A percentile compares a stretch with the other conserved stretches of the same genome.
Conservation (phyloP, 352 stramenopile species). For the Lagenidium giganteum region DNA sequence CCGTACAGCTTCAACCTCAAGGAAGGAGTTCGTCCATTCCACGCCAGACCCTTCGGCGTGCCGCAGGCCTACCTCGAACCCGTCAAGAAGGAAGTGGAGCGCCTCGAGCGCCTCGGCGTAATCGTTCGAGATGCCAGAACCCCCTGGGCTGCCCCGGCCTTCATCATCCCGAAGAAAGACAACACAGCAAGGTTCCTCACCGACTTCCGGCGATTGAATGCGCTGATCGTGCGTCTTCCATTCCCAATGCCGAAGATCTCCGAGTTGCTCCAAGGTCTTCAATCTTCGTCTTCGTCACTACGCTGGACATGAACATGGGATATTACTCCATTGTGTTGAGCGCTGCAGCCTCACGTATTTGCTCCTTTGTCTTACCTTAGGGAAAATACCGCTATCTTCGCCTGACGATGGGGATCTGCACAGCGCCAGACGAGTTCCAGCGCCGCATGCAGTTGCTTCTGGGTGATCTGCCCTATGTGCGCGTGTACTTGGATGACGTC, state of each 20-base stretch:
- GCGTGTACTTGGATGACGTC: constrained; percentile 10
- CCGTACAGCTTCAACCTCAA: too few relatives aligned
- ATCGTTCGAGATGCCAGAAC: neutral
- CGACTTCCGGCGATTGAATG: constrained; percentile 31
- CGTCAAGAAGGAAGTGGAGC: constrained; percentile 2
- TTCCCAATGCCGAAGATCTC: constrained; percentile 25
- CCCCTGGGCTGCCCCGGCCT: constrained; percentile 9
- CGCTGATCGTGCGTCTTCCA: neutral
- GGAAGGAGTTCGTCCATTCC: too few relatives aligned
- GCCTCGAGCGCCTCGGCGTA: neutral
- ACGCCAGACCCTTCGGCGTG: too few relatives aligned
- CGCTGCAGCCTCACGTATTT: constrained; percentile 12
- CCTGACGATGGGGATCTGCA: constrained; percentile 20
- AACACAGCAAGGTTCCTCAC: constrained; percentile 20
- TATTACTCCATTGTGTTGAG: constrained; percentile 27
- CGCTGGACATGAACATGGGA: constrained; percentile 24
- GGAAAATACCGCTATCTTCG: constrained; percentile 19
- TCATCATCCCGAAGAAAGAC: constrained; percentile 29
- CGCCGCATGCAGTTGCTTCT: neutral
- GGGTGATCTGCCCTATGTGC: constrained; percentile 3
- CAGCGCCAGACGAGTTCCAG: constrained; percentile 8
- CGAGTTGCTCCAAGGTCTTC: constrained; percentile 23
- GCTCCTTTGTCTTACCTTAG: constrained; percentile 21
- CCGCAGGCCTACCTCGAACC: too few relatives aligned
- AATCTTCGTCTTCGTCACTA: constrained; percentile 13